phyloP scores from a whole-genome alignment of 108 stramenopile species.

The Parmales sp. region DNA sequence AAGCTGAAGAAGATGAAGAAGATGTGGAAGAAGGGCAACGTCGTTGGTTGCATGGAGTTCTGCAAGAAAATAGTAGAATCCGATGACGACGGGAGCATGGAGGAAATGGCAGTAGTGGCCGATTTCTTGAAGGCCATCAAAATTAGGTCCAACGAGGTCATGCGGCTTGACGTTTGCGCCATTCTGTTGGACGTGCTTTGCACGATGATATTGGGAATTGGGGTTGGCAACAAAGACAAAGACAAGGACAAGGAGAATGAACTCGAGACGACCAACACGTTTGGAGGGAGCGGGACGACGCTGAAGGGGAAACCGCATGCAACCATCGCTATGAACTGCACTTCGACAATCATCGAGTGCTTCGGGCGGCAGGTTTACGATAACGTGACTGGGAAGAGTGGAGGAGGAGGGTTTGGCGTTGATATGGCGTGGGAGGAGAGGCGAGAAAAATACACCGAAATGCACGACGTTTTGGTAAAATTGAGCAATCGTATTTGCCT shows the following conservation, averaged over 20 bases:
- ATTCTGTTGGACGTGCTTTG: not conserved
- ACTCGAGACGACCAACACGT: not conserved
- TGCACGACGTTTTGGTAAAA: not conserved
- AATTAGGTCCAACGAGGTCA: not conserved
- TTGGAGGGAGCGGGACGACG: not conserved
- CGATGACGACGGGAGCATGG: slow-evolving; percentile 1
- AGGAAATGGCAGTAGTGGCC: slow-evolving; percentile 1
- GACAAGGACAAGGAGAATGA: not conserved
- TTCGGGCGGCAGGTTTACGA: not conserved
- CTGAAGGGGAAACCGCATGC: not conserved
- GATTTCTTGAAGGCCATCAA: slow-evolving; percentile 5
- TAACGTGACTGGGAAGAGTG: not conserved
- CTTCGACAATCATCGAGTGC: not conserved
- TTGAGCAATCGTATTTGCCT: not conserved
- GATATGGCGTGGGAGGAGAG: not conserved
- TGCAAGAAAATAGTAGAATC: not conserved
- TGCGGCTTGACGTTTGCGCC: not conserved
- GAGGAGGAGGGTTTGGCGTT: not conserved
- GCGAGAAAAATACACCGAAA: not conserved
- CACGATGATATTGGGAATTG: not conserved
- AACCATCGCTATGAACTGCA: not conserved
- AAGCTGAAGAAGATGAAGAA: not conserved
- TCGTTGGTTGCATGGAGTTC: not conserved
- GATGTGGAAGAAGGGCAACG: not conserved
- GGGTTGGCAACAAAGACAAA: not conserved